Base-by-base conservation (phyloP, 176 grass and related monocot species). In the Triticum aestivum region DNA sequence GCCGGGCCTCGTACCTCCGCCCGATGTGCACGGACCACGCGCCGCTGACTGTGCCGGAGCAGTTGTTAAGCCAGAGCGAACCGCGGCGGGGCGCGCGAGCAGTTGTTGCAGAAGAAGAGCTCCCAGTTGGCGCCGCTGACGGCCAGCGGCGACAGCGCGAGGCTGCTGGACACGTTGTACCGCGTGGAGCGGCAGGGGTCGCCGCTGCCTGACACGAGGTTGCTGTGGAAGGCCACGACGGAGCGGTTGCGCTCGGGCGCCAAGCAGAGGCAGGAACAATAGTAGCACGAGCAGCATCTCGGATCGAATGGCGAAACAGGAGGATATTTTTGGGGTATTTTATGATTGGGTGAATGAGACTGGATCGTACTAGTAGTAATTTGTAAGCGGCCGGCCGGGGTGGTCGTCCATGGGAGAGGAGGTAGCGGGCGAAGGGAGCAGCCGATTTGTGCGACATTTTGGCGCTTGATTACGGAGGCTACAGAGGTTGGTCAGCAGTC, bases 21-120 rank as follows among this genome's bases (percentile, higher is more conserved):
- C 21, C 33, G 9, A 85, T 10, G 26, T 79, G 32, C 35, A 49
- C 4, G 41, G 32, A 38, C 67, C 85, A 77, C 11, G 6, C n/a
- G 14, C 42, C 26, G 39, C 8, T 3, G 11, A 21, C 56, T 14
- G 45, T 3, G 11, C n/a, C 56, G 32, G 45, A 21, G 59, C 81
- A 88, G 9, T 65, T 51, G 23, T 6, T 54, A 6, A 66, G 18
- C 79, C 1, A 38, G 1, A 65, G 13, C 14, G 85, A 21, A 8
- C 51, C 52, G 41, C 73, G 26, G 0, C 34, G 21, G 41, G 63
- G 13, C 0, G 42, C 5, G 17, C 3, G 73, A n/a, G 81, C 95
- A 94, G 79, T 94, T 92, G 8, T 27, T 23, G 80, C 47, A 69
- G 69, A 93, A 84, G 39, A 83, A 33, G 24, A 97, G 77, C 12